phyloP scores from a whole-genome alignment of 768 basidiomycete genomes.

The Calvatia gigantea region DNA sequence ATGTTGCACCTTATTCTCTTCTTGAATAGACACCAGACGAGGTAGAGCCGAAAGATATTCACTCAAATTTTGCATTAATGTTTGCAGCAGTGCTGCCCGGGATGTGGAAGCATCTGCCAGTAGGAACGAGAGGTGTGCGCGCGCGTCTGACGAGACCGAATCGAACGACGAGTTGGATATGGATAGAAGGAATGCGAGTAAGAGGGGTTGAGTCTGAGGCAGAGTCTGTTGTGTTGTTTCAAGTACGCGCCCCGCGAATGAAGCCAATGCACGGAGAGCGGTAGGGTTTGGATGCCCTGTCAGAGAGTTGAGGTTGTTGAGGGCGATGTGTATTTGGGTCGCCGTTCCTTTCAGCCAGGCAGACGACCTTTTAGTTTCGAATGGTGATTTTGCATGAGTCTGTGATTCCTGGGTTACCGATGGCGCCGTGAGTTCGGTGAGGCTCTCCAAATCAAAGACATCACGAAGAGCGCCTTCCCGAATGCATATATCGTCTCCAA shows the following conservation, averaged over 20 bases:
- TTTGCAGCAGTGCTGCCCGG: slow-evolving; percentile 46
- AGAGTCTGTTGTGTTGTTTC: slow-evolving; percentile 55
- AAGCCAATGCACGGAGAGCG: slow-evolving; percentile 56
- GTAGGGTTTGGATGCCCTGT: slow-evolving; percentile 67
- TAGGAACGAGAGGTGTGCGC: slow-evolving; percentile 40
- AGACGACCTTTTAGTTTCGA: slow-evolving; percentile 55
- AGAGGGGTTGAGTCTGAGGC: slow-evolving; percentile 61
- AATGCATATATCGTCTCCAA: slow-evolving; percentile 68
- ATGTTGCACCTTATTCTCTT: slow-evolving; percentile 75
- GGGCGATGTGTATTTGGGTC: slow-evolving; percentile 78
- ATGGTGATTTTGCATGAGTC: slow-evolving; percentile 29
- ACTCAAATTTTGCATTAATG: slow-evolving; percentile 56
- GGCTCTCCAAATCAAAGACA: slow-evolving; percentile 61
- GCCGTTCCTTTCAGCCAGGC: slow-evolving; percentile 82
- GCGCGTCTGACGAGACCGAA: slow-evolving; percentile 49
- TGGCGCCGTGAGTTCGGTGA: slow-evolving; percentile 34
- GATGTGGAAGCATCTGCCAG: slow-evolving; percentile 39
- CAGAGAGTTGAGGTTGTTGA: slow-evolving; percentile 72
- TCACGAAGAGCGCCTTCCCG: slow-evolving; percentile 53
- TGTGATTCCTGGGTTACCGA: slow-evolving; percentile 15
- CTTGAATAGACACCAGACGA: slow-evolving; percentile 61
- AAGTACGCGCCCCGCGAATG: slow-evolving; percentile 56
- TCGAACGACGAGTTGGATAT: slow-evolving; percentile 59
- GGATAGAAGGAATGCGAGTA: slow-evolving; percentile 71
- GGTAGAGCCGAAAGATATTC: slow-evolving; percentile 72